Evolutionary conservation across 2,329 filamentous ascomycete species (phyloP).

Genomic region (Aspergillus calidoustus): DNA sequence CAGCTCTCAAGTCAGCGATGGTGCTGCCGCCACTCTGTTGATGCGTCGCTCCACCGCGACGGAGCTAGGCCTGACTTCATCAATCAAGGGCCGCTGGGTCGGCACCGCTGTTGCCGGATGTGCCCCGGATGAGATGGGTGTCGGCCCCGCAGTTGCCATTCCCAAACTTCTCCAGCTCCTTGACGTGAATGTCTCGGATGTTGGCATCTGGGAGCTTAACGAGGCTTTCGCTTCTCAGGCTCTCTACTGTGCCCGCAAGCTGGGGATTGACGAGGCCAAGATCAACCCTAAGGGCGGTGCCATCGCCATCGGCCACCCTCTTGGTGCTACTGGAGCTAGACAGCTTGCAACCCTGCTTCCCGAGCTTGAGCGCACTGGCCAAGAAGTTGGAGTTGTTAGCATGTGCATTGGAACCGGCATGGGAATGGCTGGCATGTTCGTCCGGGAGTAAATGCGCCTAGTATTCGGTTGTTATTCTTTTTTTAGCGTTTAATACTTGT

Average conservation of each 20-base stretch:
- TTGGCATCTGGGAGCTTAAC: constrained; percentile 92
- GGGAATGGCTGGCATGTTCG: constrained; percentile 73
- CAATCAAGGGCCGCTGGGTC: constrained; percentile 83
- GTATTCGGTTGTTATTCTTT: constrained; percentile 17
- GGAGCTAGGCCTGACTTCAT: constrained; percentile 68
- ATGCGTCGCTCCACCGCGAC: constrained; percentile 83
- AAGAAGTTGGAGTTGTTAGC: constrained; percentile 81
- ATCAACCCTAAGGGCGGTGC: constrained; percentile 94
- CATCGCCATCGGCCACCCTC: constrained; percentile 89
- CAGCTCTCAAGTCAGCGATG: constrained; percentile 82
- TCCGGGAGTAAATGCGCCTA: constrained; percentile 57
- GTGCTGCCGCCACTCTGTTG: constrained; percentile 80
- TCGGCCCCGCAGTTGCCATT: constrained; percentile 85
- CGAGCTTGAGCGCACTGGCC: constrained; percentile 67
- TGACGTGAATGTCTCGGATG: constrained; percentile 69
- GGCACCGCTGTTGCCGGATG: constrained; percentile 77
- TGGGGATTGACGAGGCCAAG: constrained; percentile 64
- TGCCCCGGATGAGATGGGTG: constrained; percentile 88
- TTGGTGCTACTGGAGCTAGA: constrained; percentile 84
- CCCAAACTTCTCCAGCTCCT: constrained; percentile 75
- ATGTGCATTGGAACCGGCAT: constrained; percentile 90
- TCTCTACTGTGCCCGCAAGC: constrained; percentile 70
- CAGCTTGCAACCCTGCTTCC: constrained; percentile 76
- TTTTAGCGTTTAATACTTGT: constrained; percentile 26
- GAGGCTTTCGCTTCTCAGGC: constrained; percentile 73